Percentiles rank a stretch among this genome's conserved stretches.
These are phyloP conservation scores for Phalaenopsis hybrid DNA, from an alignment of 116 monocot genomes.

Conservation along the genomic window DNA sequence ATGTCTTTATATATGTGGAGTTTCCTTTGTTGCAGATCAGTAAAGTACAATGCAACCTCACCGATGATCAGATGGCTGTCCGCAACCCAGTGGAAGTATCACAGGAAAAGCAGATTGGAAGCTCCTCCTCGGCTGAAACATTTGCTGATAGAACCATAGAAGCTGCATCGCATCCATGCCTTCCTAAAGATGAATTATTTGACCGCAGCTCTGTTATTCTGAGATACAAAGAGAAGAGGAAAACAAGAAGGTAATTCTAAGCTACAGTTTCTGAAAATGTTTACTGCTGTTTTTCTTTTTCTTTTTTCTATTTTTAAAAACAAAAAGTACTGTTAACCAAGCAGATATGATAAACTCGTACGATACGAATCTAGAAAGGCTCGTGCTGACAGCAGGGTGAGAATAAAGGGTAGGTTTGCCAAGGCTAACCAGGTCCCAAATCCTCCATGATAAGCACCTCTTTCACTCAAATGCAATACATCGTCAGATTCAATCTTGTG, in stretches of 20 bases:
- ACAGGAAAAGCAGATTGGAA: constrained; percentile 22
- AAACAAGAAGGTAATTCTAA: constrained; percentile 57
- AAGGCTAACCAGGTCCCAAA: constrained; percentile 24
- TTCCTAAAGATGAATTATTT: constrained; percentile 25
- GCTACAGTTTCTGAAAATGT: not conserved
- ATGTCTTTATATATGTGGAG: not conserved
- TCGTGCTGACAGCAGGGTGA: constrained; percentile 66
- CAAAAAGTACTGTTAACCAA: not conserved
- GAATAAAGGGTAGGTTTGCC: constrained; percentile 78
- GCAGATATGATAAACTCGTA: constrained; percentile 74
- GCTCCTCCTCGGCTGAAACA: constrained; percentile 1
- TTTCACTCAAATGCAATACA: not conserved
- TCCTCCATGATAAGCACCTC: constrained; percentile 1
- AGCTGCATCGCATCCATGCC: constrained; percentile 6
- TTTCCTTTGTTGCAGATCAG: constrained; percentile 21
- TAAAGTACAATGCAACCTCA: constrained; percentile 17
- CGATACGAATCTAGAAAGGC: constrained; percentile 76
- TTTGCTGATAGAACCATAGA: constrained; percentile 20
- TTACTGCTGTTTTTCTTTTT: not conserved
- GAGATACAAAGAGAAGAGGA: constrained; percentile 85
- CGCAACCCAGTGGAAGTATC: constrained; percentile 10
- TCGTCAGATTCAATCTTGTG: not conserved
- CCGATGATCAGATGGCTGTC: constrained; percentile 15
- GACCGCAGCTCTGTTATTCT: constrained; percentile 59
- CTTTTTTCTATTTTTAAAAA: too few species aligned